These are phyloP conservation scores for Terfezia boudieri DNA, from an alignment of 495 filamentous ascomycete species.

Conservation along the genomic window DNA sequence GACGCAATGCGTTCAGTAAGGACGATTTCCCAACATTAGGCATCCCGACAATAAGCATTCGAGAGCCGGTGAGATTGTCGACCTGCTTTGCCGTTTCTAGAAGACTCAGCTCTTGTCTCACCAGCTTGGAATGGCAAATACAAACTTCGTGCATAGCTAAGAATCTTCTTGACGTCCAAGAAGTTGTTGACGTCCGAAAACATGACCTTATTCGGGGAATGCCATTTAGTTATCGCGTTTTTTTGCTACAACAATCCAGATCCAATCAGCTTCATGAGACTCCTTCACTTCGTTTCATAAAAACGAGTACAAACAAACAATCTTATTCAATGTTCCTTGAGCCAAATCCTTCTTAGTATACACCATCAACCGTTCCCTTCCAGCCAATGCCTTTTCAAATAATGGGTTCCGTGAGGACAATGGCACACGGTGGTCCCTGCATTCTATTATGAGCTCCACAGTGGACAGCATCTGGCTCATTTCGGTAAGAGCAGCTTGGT, in stretches of 20 bases:
- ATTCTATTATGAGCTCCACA: constrained; percentile 81
- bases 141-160: constrained; percentile 31
- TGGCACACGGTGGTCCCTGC: constrained; percentile 78
- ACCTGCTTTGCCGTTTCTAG: constrained; percentile 13
- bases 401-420: constrained; percentile 75
- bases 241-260: constrained; percentile 20
- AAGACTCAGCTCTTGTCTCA: no score
- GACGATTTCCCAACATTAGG: constrained; percentile 89
- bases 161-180: constrained; percentile 29
- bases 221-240: constrained; percentile 33
- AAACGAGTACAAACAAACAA: constrained; percentile 5
- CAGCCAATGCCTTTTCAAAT: constrained; percentile 54
- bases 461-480: constrained; percentile 67
- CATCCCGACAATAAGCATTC: constrained; percentile 83
- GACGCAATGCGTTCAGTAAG: constrained; percentile 66
- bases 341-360: constrained; percentile 82
- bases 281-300: not conserved
- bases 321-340: constrained; percentile 7
- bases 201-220: constrained; percentile 34
- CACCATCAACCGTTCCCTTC: constrained; percentile 51
- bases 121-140: constrained; percentile 1
- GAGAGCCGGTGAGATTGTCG: constrained; percentile 42
- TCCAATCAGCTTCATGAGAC: not conserved
- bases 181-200: constrained; percentile 37
- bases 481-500: constrained; percentile 54